Evolutionary conservation across 108 stramenopile species (phyloP).

Genomic region (Poteriospumella lacustris): DNA sequence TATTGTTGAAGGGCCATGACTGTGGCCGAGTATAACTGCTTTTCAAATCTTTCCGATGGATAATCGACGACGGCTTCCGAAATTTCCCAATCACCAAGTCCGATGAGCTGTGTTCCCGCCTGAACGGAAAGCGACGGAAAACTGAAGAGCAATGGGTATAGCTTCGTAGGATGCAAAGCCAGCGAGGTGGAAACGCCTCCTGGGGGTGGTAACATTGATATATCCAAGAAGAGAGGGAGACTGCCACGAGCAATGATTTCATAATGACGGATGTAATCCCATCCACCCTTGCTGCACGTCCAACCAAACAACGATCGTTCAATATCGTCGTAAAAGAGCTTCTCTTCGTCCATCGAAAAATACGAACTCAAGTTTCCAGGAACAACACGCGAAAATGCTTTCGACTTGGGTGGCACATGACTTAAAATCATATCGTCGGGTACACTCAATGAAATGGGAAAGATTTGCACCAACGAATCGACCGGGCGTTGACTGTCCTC

Average conservation of each 20-base stretch:
- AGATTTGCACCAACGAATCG: too few species aligned
- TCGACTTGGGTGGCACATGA: background rate
- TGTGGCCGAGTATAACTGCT: background rate
- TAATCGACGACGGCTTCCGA: background rate
- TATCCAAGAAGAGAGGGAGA: background rate
- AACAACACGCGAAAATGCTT: background rate
- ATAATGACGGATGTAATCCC: conserved; percentile 26
- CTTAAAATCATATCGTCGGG: background rate
- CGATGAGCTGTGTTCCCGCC: too few species aligned
- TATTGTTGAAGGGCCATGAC: background rate
- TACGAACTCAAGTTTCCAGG: background rate
- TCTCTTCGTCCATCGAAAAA: background rate
- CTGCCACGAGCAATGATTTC: conserved; percentile 9
- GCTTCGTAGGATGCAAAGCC: background rate
- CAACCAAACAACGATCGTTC: background rate
- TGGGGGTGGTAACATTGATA: background rate
- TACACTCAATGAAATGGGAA: background rate
- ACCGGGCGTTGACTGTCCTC: too few species aligned
- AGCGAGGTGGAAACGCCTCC: background rate
- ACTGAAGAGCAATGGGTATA: background rate
- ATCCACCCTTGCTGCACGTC: conserved; percentile 1
- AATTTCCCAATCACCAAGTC: too few species aligned
- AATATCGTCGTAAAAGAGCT: background rate
- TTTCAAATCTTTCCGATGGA: background rate
- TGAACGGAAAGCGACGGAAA: background rate